A percentile compares a stretch with the other conserved stretches of the same genome.
Conservation (phyloP, 768 basidiomycete genomes). For the Rhizopogon vinicolor region DNA sequence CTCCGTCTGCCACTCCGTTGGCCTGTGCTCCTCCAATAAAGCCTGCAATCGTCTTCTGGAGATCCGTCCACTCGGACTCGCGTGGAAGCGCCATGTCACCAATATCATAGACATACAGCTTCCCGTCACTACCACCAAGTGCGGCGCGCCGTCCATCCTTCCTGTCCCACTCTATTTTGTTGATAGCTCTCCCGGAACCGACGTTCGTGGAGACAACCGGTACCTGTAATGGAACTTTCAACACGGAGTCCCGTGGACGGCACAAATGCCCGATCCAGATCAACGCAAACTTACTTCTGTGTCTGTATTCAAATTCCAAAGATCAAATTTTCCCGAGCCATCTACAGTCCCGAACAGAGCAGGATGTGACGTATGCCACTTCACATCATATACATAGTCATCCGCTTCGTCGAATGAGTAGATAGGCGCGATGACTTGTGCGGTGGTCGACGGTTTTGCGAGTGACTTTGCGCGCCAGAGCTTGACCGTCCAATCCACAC, state of each 20-base stretch:
- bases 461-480: slow-evolving; percentile 85
- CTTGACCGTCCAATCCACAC: slow-evolving; percentile 98
- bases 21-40: slow-evolving; percentile 48
- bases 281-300: slow-evolving; percentile 68
- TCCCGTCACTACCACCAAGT: slow-evolving; percentile 89
- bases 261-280: not conserved
- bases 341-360: slow-evolving; percentile 92
- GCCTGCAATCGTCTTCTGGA: slow-evolving; percentile 82
- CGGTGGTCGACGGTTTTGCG: slow-evolving; percentile 64
- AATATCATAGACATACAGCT: slow-evolving; percentile 91
- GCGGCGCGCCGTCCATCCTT: slow-evolving; percentile 90
- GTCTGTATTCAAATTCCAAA: slow-evolving; percentile 98
- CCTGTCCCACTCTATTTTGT: slow-evolving; percentile 93
- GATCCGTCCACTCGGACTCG: slow-evolving; percentile 90
- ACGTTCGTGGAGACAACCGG: slow-evolving; percentile 86
- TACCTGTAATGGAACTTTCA: slow-evolving; percentile 47
- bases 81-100: slow-evolving; percentile 86
- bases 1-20: slow-evolving; percentile 29
- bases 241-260: not conserved
- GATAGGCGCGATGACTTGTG: slow-evolving; percentile 57
- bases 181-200: slow-evolving; percentile 78
- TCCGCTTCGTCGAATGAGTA: slow-evolving; percentile 97
- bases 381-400: slow-evolving; percentile 98
- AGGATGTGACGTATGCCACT: slow-evolving; percentile 96
- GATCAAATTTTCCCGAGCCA: slow-evolving; percentile 91